Conservation (phyloP, 306 rosid species). For the Potentilla sterilis region DNA sequence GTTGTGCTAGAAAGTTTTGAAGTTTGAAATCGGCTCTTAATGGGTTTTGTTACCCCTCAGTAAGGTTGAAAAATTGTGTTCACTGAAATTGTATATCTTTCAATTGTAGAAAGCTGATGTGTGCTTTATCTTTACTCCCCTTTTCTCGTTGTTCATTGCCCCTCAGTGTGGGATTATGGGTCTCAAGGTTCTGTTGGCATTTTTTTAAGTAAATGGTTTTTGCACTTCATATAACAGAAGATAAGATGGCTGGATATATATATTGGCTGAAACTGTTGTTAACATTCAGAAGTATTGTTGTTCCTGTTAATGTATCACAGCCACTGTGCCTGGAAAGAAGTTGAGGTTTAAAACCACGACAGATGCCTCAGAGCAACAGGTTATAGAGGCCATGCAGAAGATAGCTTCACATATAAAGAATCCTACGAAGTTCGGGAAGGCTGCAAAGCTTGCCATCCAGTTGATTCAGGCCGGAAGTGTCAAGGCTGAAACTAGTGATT, state of each 20-base stretch:
- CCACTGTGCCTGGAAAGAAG: conserved; percentile 57
- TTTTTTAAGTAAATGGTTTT: not conserved
- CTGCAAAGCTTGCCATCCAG: conserved; percentile 88
- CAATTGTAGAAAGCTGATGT: not conserved
- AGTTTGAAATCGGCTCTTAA: not conserved
- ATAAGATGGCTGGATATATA: not conserved
- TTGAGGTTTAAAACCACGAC: conserved; percentile 79
- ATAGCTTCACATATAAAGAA: conserved; percentile 83
- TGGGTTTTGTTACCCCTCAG: not conserved
- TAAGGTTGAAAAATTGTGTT: not conserved
- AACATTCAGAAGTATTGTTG: conserved; percentile 9
- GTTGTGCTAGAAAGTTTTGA: not conserved
- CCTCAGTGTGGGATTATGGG: not conserved
- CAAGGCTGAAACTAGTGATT: conserved; percentile 61
- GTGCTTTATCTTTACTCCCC: not conserved
- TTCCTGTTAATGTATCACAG: conserved; percentile 36
- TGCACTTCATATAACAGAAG: not conserved
- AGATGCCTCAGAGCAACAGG: conserved; percentile 84
- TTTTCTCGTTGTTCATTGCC: not conserved
- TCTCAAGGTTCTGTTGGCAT: not conserved
- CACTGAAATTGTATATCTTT: not conserved
- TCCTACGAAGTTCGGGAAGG: conserved; percentile 76
- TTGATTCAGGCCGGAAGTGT: conserved; percentile 90
- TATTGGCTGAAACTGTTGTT: not conserved
- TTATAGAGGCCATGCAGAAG: conserved; percentile 88